Evolutionary conservation across 352 stramenopile species (phyloP).

Genomic region (Globisporangium radiosum): DNA sequence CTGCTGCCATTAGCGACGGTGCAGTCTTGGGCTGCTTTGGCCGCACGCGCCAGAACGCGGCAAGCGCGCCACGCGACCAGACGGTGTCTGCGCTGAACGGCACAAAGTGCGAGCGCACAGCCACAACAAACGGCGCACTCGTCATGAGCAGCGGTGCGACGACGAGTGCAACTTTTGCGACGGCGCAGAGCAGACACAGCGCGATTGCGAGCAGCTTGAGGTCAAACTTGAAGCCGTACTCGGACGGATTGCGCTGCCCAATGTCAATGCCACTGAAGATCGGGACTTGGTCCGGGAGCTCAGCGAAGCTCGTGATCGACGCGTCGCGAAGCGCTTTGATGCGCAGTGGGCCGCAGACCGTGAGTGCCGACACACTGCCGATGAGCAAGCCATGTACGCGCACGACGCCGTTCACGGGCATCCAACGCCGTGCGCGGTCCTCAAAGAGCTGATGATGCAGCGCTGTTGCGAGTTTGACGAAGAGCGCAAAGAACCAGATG

Average conservation of each 20-base stretch:
- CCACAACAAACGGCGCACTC: neutral
- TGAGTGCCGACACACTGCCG: conserved; percentile 17
- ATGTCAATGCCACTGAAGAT: neutral
- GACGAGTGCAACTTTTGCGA: neutral
- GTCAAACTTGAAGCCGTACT: conserved; percentile 11
- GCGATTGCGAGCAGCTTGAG: conserved; percentile 10
- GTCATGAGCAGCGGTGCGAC: neutral
- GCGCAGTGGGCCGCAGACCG: conserved; percentile 14
- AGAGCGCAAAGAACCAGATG: conserved; percentile 16
- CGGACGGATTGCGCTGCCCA: neutral
- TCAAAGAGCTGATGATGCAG: conserved; percentile 3
- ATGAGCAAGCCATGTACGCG: conserved; percentile 18
- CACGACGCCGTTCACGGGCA: conserved; percentile 10
- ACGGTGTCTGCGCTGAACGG: conserved; percentile 17
- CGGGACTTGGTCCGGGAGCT: conserved; percentile 2
- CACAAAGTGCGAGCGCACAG: conserved; percentile 14
- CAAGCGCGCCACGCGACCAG: conserved; percentile 11
- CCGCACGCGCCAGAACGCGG: conserved; percentile 9
- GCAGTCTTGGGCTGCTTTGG: neutral
- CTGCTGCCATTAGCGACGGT: neutral
- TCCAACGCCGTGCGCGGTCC: conserved; percentile 6
- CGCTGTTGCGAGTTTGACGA: neutral
- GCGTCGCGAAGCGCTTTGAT: conserved; percentile 3
- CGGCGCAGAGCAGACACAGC: neutral
- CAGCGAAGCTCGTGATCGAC: conserved; percentile 1